Conservation (phyloP, 495 filamentous ascomycete genomes). For the Trichoderma virens region DNA sequence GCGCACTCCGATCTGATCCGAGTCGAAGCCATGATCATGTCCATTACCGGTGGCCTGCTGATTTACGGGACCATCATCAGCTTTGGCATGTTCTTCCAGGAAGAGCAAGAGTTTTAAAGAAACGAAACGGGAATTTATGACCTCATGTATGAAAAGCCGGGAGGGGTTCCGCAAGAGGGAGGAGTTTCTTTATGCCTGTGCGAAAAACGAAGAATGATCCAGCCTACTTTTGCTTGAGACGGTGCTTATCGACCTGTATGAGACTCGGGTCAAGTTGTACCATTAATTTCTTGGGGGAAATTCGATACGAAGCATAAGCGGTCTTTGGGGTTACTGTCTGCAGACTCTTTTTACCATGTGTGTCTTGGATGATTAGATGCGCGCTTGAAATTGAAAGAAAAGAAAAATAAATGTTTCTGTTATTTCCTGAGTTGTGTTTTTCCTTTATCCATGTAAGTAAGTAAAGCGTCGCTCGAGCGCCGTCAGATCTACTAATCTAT, state of each 20-base stretch:
- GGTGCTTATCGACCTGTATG: not conserved
- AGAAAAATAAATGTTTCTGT: not conserved
- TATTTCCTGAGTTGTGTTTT: not conserved
- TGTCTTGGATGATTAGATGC: not conserved
- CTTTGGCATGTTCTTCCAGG: slow-evolving; percentile 96
- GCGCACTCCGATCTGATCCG: slow-evolving; percentile 76
- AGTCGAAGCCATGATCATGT: slow-evolving; percentile 90
- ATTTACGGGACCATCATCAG: slow-evolving; percentile 98
- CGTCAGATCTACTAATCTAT: not conserved
- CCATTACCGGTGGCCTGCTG: slow-evolving; percentile 79
- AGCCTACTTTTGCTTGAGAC: not conserved
- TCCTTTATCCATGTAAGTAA: not conserved
- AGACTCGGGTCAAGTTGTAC: not conserved
- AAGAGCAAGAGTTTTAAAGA: slow-evolving; percentile 72
- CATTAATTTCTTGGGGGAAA: not conserved
- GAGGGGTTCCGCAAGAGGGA: not conserved
- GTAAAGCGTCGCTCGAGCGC: slow-evolving; percentile 1
- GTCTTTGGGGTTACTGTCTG: not conserved
- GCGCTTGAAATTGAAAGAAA: not conserved
- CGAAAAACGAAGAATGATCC: not conserved
- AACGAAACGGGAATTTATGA: too few species aligned
- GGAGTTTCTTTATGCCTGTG: not conserved
- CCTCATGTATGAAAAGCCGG: not conserved
- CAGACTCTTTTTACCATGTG: not conserved
- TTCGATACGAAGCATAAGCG: slow-evolving; percentile 4